Evolutionary conservation across 495 filamentous ascomycete species (phyloP), one percentile per base, ranked within the genome.

Genomic region (Neurospora sp.): DNA sequence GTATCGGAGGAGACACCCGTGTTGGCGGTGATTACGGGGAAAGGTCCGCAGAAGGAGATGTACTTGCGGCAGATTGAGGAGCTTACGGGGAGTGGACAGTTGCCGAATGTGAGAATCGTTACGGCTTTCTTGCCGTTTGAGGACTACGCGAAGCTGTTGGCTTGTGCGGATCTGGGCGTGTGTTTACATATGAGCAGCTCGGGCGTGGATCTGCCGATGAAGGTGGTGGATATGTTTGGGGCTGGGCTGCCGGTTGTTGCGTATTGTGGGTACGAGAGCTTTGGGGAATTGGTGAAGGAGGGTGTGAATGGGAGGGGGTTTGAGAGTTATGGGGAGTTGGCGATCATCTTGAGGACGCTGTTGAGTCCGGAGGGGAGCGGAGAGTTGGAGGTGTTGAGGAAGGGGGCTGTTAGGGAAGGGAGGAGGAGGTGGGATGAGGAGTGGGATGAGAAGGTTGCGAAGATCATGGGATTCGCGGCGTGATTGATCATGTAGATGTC

Each of bases 201-300:
- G 61, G 96, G 96, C 3, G 93, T 99, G 1, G 96, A 99, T 82
- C 82, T 99, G 31, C 96, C 96, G 1, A 99, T 99, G 96, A 99
- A 99, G 82, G 94, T 99, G 8, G 94, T 99, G 7, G 96, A 99
- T 77, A 96, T 99, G 93, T 97, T 98, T 78, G 96, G 96, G 0
- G 91, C 93, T 1, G 96, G 96, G 0, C 81, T 99, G 70, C 96
- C 96, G 0, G 96, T 99, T 4, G 91, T 90, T 2, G 96, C 94
- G 27, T 97, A 94, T 87, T 85, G 83, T 27, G 86, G 85, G 8
- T 98, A 94, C 76, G 89, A 93, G 79, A 93, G 93, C 69, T 97
- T 95, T 88, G 86, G 88, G 22, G 94, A 98, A 82, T 81, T 98
- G 70, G 92, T 97, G 4, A 90, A 85, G 27, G 93, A 97, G 76